phyloP scores from a whole-genome alignment of 345 rosid species.

The Diplotaxis tenuifolia region DNA sequence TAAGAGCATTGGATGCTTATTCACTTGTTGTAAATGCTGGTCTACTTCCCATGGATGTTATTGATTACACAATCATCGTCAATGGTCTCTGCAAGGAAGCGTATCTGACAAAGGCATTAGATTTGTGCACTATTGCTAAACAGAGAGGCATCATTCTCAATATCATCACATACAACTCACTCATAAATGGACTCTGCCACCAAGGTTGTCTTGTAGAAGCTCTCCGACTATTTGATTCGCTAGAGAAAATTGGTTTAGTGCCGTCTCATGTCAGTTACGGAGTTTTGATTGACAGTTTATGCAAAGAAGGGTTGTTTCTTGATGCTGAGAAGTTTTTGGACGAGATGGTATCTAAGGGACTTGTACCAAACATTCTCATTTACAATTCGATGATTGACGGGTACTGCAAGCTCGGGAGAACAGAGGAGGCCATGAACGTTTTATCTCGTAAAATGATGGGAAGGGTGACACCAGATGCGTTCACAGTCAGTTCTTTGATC shows the following conservation, averaged over 20 bases:
- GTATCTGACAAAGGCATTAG: conserved; percentile 53
- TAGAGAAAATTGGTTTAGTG: conserved; percentile 54
- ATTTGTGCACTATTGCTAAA: conserved; percentile 58
- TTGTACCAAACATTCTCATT: conserved; percentile 44
- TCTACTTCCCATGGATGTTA: conserved; percentile 53
- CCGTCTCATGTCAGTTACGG: conserved; percentile 66
- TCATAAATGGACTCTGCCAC: conserved; percentile 66
- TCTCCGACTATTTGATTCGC: conserved; percentile 75
- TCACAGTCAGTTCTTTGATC: conserved; percentile 69
- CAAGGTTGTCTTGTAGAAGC: conserved; percentile 89
- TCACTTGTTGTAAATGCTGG: conserved; percentile 46
- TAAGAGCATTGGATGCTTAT: conserved; percentile 63
- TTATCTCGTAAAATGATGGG: conserved; percentile 43
- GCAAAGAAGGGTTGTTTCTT: conserved; percentile 60
- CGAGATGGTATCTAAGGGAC: conserved; percentile 52
- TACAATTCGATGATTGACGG: conserved; percentile 68
- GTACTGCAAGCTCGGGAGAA: conserved; percentile 60
- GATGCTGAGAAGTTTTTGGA: conserved; percentile 67
- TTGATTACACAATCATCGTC: conserved; percentile 57
- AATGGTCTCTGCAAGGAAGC: conserved; percentile 78
- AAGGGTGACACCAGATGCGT: conserved; percentile 55
- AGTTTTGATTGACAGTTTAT: conserved; percentile 61
- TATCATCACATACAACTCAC: conserved; percentile 64
- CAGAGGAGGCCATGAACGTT: conserved; percentile 61
- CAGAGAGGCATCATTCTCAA: conserved; percentile 51